Conservation (phyloP, 805 yeast genomes). For the Metschnikowia colocasiae region DNA sequence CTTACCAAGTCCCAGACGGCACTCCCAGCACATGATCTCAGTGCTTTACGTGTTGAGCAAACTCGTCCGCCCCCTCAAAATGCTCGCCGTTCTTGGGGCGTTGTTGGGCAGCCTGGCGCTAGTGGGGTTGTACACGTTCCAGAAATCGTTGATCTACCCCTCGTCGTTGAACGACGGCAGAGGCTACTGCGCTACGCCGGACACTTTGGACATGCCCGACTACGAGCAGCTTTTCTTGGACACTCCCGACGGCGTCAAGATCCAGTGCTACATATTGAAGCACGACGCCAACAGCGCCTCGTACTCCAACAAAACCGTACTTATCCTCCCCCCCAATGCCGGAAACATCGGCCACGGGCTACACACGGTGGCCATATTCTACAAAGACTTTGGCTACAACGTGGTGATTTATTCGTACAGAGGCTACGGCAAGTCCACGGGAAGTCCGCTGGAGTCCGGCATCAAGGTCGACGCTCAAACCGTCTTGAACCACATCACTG, state of each 20-base stretch:
- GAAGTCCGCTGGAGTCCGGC: constrained; percentile 72
- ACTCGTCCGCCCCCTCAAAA: constrained; percentile 19
- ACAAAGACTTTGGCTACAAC: constrained; percentile 59
- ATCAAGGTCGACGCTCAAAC: constrained; percentile 79
- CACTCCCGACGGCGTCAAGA: constrained; percentile 66
- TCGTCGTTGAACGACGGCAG: constrained; percentile 72
- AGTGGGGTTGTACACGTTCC: constrained; percentile 56
- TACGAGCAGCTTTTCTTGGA: constrained; percentile 57
- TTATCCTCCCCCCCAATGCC: constrained; percentile 87
- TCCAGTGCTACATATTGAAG: constrained; percentile 62
- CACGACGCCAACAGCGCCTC: constrained; percentile 39
- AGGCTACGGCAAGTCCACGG: constrained; percentile 84
- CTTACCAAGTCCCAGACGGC: background rate
- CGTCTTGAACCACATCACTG: constrained; percentile 54
- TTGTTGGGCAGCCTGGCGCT: constrained; percentile 44
- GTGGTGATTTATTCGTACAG: constrained; percentile 85
- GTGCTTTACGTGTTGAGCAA: constrained; percentile 8
- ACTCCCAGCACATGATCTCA: constrained; percentile 5
- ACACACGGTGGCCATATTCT: constrained; percentile 73
- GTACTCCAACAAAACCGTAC: constrained; percentile 61
- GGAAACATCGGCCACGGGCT: constrained; percentile 92
- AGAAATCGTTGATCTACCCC: constrained; percentile 75
- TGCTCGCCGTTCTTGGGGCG: constrained; percentile 39
- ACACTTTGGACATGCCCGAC: constrained; percentile 51
- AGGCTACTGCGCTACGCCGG: constrained; percentile 75